phyloP scores from a whole-genome alignment of 2,329 filamentous ascomycete genomes.

The Penicillium frequentans region DNA sequence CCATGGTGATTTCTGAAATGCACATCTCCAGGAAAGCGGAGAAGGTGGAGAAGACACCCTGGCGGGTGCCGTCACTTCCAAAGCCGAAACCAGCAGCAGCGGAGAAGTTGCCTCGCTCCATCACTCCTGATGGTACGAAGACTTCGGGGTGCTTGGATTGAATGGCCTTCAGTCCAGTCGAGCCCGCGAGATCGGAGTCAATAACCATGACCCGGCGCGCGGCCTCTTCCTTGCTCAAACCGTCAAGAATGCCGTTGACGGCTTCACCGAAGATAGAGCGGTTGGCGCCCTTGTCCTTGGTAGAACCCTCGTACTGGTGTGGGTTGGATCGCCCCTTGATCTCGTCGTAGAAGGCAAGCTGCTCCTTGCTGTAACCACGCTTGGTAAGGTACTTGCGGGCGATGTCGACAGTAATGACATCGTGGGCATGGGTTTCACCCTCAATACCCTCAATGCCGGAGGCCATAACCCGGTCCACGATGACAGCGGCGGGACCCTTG shows the following conservation, averaged over 20 bases:
- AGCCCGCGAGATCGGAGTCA: conserved; percentile 43
- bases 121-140: conserved; percentile 40
- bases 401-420: conserved; percentile 39
- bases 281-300: conserved; percentile 39
- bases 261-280: conserved; percentile 42
- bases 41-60: conserved; percentile 44
- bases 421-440: conserved; percentile 37
- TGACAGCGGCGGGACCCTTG: conserved; percentile 35
- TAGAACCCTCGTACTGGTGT: conserved; percentile 35
- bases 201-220: conserved; percentile 40
- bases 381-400: conserved; percentile 39
- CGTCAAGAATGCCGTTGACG: conserved; percentile 38
- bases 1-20: conserved; percentile 44
- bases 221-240: conserved; percentile 39
- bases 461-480: conserved; percentile 37
- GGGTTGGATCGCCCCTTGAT: conserved; percentile 33
- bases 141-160: conserved; percentile 38
- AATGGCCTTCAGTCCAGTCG: conserved; percentile 41
- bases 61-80: conserved; percentile 33
- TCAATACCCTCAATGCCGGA: conserved; percentile 39
- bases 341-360: conserved; percentile 36
- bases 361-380: conserved; percentile 35
- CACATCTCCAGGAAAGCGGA: conserved; percentile 44
- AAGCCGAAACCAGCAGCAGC: conserved; percentile 43
- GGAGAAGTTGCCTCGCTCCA: conserved; percentile 44